These are phyloP conservation scores for Hymenoscyphus fructigenus DNA, from an alignment of 2,329 filamentous ascomycete species.

Conservation along the genomic window DNA sequence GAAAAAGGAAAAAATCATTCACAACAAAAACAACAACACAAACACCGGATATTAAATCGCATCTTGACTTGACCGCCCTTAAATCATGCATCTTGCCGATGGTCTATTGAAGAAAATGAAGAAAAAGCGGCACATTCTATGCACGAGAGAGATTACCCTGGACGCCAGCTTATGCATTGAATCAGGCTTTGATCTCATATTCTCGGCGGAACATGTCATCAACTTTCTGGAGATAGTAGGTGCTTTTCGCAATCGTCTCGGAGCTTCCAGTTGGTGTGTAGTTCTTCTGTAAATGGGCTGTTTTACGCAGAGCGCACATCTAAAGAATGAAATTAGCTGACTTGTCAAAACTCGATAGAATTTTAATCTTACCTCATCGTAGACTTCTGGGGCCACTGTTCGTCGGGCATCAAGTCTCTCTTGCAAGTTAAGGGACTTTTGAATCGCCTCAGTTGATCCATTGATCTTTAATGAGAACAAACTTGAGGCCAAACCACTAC, in stretches of 20 bases:
- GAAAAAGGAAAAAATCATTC: neutral
- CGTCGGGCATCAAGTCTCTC: slow-evolving; percentile 65
- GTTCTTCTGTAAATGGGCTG: slow-evolving; percentile 80
- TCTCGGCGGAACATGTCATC: slow-evolving; percentile 85
- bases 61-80: slow-evolving; percentile 1
- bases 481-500: slow-evolving; percentile 68
- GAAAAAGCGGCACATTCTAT: slow-evolving; percentile 18
- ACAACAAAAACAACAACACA: neutral
- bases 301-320: slow-evolving; percentile 79
- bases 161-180: slow-evolving; percentile 5
- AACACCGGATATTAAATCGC: slow-evolving; percentile 3
- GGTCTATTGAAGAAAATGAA: slow-evolving; percentile 18
- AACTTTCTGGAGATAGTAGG: slow-evolving; percentile 78
- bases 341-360: neutral
- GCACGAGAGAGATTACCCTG: slow-evolving; percentile 6
- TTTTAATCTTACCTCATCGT: slow-evolving; percentile 62
- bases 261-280: slow-evolving; percentile 68
- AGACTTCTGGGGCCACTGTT: slow-evolving; percentile 67
- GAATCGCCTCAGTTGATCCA: slow-evolving; percentile 67
- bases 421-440: slow-evolving; percentile 68
- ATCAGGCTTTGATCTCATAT: slow-evolving; percentile 71
- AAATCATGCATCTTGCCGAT: slow-evolving; percentile 12
- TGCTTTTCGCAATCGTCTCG: slow-evolving; percentile 64
- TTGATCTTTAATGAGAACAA: slow-evolving; percentile 72
- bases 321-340: slow-evolving; percentile 38